These are phyloP conservation scores for Acorus calamus DNA, from an alignment of 106 monocot genomes.

Conservation along the genomic window DNA sequence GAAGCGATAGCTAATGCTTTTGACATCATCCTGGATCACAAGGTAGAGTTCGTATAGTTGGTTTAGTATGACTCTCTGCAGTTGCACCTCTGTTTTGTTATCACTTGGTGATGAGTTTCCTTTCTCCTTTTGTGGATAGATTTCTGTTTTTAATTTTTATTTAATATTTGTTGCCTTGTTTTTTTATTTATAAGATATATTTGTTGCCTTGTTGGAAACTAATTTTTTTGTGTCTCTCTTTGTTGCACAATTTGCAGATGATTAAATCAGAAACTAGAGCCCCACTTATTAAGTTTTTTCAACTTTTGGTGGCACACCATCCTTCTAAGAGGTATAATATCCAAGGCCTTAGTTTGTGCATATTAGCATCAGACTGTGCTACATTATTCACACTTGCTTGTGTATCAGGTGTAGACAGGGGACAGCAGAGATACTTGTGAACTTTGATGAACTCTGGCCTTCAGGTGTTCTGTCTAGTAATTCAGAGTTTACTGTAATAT, in stretches of 20 bases:
- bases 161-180: too few species aligned
- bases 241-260: constrained; percentile 44
- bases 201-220: too few species aligned
- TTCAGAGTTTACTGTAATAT: constrained; percentile 12
- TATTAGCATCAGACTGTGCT: too few species aligned
- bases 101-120: too few species aligned
- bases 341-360: neutral
- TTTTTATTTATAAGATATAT: too few species aligned
- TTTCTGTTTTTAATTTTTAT: too few species aligned
- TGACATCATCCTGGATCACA: constrained; percentile 71
- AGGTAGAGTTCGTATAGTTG: constrained; percentile 35
- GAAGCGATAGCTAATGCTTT: constrained; percentile 78
- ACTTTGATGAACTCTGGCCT: constrained; percentile 84
- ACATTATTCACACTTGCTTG: neutral
- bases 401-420: constrained; percentile 75
- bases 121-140: too few species aligned
- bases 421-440: constrained; percentile 72
- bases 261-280: constrained; percentile 62
- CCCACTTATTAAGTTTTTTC: constrained; percentile 79
- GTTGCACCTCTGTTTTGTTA: too few species aligned
- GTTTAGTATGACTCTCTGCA: neutral
- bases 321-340: constrained; percentile 72
- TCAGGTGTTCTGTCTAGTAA: constrained; percentile 17
- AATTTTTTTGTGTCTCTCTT: too few species aligned
- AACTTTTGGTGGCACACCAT: constrained; percentile 89